Evolutionary conservation across 495 filamentous ascomycete genomes (phyloP).

Genomic region (Pseudevernia furfuracea): DNA sequence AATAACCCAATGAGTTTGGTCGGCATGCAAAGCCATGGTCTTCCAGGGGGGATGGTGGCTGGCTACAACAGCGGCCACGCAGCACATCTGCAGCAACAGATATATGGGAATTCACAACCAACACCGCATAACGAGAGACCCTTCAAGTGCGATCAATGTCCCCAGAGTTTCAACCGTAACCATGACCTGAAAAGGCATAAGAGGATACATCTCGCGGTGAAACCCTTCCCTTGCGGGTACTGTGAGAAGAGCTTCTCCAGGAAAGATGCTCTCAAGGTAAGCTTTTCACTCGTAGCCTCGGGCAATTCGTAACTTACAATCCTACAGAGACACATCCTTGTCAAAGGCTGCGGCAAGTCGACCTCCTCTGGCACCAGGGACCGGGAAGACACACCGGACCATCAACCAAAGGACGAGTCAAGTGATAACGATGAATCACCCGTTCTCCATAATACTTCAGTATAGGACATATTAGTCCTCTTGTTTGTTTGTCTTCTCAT

Average conservation of each 20-base stretch:
- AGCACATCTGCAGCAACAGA: slow-evolving; percentile 44
- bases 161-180: slow-evolving; percentile 91
- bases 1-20: slow-evolving; percentile 61
- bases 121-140: slow-evolving; percentile 67
- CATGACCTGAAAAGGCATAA: slow-evolving; percentile 96
- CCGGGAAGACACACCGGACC: slow-evolving; percentile 19
- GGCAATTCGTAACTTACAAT: slow-evolving; percentile 25
- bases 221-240: slow-evolving; percentile 84
- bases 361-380: slow-evolving; percentile 25
- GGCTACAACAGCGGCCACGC: slow-evolving; percentile 53
- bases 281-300: slow-evolving; percentile 22
- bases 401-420: slow-evolving; percentile 19
- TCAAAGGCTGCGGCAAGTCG: slow-evolving; percentile 77
- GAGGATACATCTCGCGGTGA: slow-evolving; percentile 87
- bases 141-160: slow-evolving; percentile 89
- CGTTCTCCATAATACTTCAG: slow-evolving; percentile 9
- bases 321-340: slow-evolving; percentile 76
- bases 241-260: slow-evolving; percentile 97
- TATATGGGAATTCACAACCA: slow-evolving; percentile 45
- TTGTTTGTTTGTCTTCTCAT: neutral
- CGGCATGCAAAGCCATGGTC: slow-evolving; percentile 46
- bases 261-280: slow-evolving; percentile 94
- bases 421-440: slow-evolving; percentile 22
- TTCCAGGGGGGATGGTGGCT: slow-evolving; percentile 34
- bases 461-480: slow-evolving; percentile 7